Evolutionary conservation across 768 basidiomycete genomes (phyloP), one percentile per base, ranked within the genome.

Genomic region (Baorangia bicolor): DNA sequence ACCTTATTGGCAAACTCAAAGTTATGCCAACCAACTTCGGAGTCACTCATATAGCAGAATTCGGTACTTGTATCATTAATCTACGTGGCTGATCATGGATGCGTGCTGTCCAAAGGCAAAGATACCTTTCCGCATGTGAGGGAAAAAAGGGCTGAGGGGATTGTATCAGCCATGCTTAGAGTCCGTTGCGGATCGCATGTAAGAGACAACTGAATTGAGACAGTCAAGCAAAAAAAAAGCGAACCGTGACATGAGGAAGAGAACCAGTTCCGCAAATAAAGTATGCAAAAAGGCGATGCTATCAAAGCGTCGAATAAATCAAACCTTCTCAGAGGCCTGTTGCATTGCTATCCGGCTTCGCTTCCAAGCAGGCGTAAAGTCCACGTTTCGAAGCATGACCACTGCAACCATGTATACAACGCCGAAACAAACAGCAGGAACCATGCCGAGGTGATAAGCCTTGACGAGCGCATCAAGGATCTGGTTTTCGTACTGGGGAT

Each of bases 361-460:
- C 55, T 69, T 69, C 71, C 71, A 72, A 18, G 66, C 67, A 1
- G 73, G 71, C 30, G 40, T 53, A 44, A 74, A 72, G 49, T 72
- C 71, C 18, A 74, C 67, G 48, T 71, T 66, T 43, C 60, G 64
- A 48, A 72, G 69, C 47, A 68, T 64, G 49, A 60, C 41, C 35
- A 72, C 72, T 7, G 69, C 67, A 27, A 69, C 20, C 50, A 71
- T 67, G 49, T 72, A 72, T 16, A 71, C 8, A 11, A 62, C 67
- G 16, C 71, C 71, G 38, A 72, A 72, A 45, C 70, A 72, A 53
- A 72, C 56, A 37, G 72, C 69, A 20, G 71, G 71, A 34, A 73
- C 61, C 39, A 57, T 73, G 12, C 73, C 71, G 27, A 73, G 43
- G 47, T 74, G 71, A 63, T 73, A 72, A 0, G 64, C 71, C 52